Conservation (phyloP, 129 eudicot species). For the Heracleum sosnowskyi region DNA sequence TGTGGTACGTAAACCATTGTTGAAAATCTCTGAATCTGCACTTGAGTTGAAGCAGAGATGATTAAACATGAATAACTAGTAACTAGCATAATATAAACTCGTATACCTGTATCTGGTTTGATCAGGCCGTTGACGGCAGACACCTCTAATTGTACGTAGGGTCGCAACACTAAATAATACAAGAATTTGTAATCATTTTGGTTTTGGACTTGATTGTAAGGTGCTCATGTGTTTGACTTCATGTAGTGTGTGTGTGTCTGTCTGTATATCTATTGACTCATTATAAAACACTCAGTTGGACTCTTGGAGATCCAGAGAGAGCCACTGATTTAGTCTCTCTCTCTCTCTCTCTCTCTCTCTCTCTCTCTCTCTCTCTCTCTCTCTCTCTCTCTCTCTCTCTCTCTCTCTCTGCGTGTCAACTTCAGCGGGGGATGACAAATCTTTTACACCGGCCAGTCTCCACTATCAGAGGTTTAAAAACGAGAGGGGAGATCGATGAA, state of each 20-base stretch:
- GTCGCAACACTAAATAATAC: background rate
- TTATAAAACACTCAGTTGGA: background rate
- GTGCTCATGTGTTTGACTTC: background rate
- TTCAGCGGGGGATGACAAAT: background rate
- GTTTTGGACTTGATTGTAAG: background rate
- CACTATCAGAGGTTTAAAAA: background rate
- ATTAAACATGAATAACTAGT: too few species aligned
- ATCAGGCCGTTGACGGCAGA: background rate
- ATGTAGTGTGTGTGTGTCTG: background rate
- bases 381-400: background rate
- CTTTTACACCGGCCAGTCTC: slow-evolving; percentile 2
- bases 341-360: background rate
- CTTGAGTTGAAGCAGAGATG: too few species aligned
- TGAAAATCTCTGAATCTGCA: too few species aligned
- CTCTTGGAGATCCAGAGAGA: background rate
- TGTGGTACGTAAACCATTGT: too few species aligned
- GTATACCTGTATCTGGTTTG: too few species aligned
- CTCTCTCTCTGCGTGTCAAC: background rate
- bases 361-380: background rate
- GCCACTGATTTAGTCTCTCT: background rate
- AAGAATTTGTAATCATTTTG: background rate
- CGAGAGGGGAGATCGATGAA: background rate
- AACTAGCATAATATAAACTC: too few species aligned
- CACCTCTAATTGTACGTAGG: background rate
- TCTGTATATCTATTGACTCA: background rate